A percentile compares a stretch with the other conserved stretches of the same genome.
Evolutionary conservation across 2,329 filamentous ascomycete genomes (phyloP).

Genomic region (Lithohypha guttulata): DNA sequence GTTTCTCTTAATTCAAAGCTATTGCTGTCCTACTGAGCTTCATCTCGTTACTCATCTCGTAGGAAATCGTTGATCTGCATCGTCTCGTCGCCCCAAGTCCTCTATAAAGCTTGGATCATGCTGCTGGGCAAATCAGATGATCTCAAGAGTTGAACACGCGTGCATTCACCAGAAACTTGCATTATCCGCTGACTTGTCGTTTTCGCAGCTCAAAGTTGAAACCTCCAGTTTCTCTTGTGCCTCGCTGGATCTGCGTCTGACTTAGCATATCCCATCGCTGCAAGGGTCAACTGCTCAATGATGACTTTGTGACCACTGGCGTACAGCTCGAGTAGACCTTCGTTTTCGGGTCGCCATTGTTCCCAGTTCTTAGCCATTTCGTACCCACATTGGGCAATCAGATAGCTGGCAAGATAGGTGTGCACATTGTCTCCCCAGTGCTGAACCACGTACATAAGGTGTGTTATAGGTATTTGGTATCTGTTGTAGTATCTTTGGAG

Average conservation of each 20-base stretch:
- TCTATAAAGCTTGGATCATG: too few species aligned
- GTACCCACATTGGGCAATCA: constrained; percentile 18
- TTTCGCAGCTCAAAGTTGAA: too few species aligned
- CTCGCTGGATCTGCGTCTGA: constrained; percentile 2
- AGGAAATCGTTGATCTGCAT: too few species aligned
- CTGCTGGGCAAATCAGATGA: neutral
- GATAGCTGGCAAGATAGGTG: constrained; percentile 13
- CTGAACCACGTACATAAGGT: constrained; percentile 16
- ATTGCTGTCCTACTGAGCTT: too few species aligned
- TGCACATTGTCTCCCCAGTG: constrained; percentile 11
- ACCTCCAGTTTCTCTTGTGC: constrained; percentile 5
- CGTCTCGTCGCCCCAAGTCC: too few species aligned
- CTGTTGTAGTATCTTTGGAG: constrained; percentile 14
- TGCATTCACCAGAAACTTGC: too few species aligned
- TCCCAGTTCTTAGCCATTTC: constrained; percentile 12
- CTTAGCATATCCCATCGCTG: constrained; percentile 4
- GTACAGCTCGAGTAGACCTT: neutral
- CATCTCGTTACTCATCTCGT: too few species aligned
- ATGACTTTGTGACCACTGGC: neutral
- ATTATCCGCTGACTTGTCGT: too few species aligned
- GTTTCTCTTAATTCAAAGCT: too few species aligned
- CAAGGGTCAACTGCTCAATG: constrained; percentile 2
- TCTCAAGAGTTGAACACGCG: neutral
- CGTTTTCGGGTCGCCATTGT: neutral
- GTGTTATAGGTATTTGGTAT: constrained; percentile 14